Percentiles rank a stretch among this genome's conserved stretches.
These are phyloP conservation scores for Cnidoscolus chayamansa DNA, from an alignment of 441 rosid genomes.

Conservation along the genomic window DNA sequence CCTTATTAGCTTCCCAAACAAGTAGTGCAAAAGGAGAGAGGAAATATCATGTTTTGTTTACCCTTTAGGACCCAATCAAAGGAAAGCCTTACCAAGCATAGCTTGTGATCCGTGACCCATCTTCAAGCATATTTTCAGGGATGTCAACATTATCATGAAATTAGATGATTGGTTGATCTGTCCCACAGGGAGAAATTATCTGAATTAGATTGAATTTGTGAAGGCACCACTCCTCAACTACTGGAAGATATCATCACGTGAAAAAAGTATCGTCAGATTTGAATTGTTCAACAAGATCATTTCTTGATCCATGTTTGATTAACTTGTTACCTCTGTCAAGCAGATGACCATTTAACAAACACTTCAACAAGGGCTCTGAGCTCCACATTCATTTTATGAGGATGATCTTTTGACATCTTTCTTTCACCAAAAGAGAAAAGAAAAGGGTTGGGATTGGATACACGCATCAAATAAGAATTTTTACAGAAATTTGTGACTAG, in stretches of 20 bases:
- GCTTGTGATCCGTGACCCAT: slow-evolving; percentile 7
- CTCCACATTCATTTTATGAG: neutral
- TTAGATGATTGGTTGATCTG: slow-evolving; percentile 5
- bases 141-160: slow-evolving; percentile 3
- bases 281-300: slow-evolving; percentile 13
- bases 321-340: neutral
- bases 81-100: neutral
- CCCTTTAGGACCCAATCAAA: neutral
- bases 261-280: neutral
- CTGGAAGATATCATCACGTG: slow-evolving; percentile 4
- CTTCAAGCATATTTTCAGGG: neutral
- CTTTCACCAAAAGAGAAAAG: neutral
- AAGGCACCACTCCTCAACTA: neutral
- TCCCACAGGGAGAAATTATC: slow-evolving; percentile 9
- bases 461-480: no score
- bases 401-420: neutral
- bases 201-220: slow-evolving; percentile 7
- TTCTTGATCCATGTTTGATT: neutral
- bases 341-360: neutral
- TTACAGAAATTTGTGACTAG: neutral
- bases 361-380: neutral
- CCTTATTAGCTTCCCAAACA: neutral
- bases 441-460: neutral
- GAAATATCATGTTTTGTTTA: neutral
- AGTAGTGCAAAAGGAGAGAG: neutral